Conservation (phyloP, 495 filamentous ascomycete species). For the Tuber calosporum region DNA sequence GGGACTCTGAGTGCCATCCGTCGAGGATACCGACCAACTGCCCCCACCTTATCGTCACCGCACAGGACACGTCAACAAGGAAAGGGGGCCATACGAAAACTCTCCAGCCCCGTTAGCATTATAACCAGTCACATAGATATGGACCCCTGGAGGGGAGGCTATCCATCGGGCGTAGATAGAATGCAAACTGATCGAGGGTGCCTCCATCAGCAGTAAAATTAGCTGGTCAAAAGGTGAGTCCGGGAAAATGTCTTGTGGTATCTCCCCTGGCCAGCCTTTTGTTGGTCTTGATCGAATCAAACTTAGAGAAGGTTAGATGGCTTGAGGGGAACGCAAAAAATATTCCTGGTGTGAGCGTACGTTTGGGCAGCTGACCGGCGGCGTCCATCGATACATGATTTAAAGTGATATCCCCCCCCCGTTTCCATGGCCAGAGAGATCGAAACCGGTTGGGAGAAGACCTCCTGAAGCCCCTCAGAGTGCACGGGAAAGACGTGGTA, state of each 20-base stretch:
- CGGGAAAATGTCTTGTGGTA: constrained; percentile 19
- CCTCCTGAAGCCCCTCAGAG: not conserved
- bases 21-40: constrained; percentile 17
- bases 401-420: constrained; percentile 32
- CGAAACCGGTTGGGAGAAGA: not conserved
- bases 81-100: constrained; percentile 2
- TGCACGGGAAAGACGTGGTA: constrained; percentile 1
- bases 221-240: constrained; percentile 12
- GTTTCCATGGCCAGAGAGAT: constrained; percentile 15
- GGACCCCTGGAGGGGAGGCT: constrained; percentile 29
- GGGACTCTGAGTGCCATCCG: constrained; percentile 18
- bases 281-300: constrained; percentile 24
- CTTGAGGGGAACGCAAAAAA: not conserved
- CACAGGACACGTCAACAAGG: not conserved
- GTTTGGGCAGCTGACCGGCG: constrained; percentile 31
- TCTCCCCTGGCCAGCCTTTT: constrained; percentile 2
- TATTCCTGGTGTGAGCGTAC: constrained; percentile 6
- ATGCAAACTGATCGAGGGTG: constrained; percentile 31
- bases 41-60: not conserved
- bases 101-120: not conserved
- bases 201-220: constrained; percentile 9
- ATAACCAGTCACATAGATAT: constrained; percentile 32
- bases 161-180: constrained; percentile 42
- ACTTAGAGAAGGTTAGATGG: constrained; percentile 14
- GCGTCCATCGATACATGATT: constrained; percentile 21